Evolutionary conservation across 345 rosid species (phyloP).

Genomic region (Ceriops decandra): DNA sequence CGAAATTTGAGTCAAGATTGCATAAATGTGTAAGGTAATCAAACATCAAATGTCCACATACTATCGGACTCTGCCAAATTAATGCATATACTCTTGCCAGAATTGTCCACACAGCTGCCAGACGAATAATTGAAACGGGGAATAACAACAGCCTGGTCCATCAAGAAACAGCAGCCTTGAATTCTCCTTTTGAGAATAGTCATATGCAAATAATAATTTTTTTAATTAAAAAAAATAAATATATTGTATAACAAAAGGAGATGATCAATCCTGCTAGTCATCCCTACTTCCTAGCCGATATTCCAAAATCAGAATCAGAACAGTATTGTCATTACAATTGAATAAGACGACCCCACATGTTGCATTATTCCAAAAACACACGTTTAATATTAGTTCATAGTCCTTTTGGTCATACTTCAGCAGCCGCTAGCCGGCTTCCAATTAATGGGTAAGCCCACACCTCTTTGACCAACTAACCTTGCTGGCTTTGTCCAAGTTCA

Average conservation of each 20-base stretch:
- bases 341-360: neutral
- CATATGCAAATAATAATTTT: neutral
- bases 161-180: too few relatives aligned
- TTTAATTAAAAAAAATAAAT: neutral
- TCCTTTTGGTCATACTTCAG: neutral
- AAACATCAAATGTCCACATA: too few relatives aligned
- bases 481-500: neutral
- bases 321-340: constrained; percentile 1
- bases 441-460: neutral
- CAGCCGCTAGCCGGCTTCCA: neutral
- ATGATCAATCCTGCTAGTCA: neutral
- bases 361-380: neutral
- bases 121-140: too few relatives aligned
- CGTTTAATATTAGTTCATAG: too few relatives aligned
- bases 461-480: neutral
- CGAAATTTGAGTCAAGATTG: too few relatives aligned
- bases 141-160: too few relatives aligned
- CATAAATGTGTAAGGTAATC: too few relatives aligned
- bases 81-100: too few relatives aligned
- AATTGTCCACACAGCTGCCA: neutral
- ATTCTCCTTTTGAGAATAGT: neutral
- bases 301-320: neutral
- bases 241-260: neutral
- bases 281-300: neutral
- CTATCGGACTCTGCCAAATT: too few relatives aligned